Percentiles rank a stretch among this genome's conserved stretches.
Evolutionary conservation across 2,329 filamentous ascomycete species (phyloP).

Genomic region (Acrocalymma vagum): DNA sequence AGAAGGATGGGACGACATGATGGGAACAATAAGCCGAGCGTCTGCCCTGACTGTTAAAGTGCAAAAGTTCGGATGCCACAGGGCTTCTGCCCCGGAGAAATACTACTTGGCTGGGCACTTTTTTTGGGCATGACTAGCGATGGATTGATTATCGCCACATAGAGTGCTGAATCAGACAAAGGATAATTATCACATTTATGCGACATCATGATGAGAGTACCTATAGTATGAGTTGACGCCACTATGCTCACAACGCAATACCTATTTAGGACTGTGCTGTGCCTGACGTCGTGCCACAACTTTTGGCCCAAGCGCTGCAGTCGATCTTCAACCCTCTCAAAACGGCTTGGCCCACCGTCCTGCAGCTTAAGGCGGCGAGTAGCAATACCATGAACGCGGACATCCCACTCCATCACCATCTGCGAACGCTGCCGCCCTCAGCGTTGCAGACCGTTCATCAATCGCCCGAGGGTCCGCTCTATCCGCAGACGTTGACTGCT

Average conservation of each 20-base stretch:
- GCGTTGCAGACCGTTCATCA: constrained; percentile 40
- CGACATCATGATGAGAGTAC: too few relatives aligned
- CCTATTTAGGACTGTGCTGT: too few relatives aligned
- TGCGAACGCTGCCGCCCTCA: constrained; percentile 34
- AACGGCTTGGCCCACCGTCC: constrained; percentile 5
- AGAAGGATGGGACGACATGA: constrained; percentile 18
- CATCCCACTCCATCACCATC: constrained; percentile 31
- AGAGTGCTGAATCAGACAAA: constrained; percentile 37
- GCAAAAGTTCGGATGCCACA: too few relatives aligned
- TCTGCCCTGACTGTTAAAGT: too few relatives aligned
- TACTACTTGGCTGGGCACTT: too few relatives aligned
- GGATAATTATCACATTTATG: constrained; percentile 26
- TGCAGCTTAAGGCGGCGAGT: constrained; percentile 36
- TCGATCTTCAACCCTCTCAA: constrained; percentile 4
- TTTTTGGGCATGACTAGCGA: too few relatives aligned
- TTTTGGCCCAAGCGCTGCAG: constrained; percentile 1
- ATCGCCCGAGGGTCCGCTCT: constrained; percentile 31
- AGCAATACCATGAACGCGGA: constrained; percentile 17
- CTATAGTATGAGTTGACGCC: too few relatives aligned
- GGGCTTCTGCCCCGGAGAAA: too few relatives aligned
- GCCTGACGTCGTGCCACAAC: constrained; percentile 1
- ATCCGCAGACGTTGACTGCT: constrained; percentile 36
- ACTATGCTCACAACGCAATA: too few relatives aligned
- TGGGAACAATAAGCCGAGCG: constrained; percentile 9
- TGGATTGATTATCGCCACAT: constrained; percentile 22